Evolutionary conservation across 441 rosid genomes (phyloP).

Genomic region (Viola pubescens): DNA sequence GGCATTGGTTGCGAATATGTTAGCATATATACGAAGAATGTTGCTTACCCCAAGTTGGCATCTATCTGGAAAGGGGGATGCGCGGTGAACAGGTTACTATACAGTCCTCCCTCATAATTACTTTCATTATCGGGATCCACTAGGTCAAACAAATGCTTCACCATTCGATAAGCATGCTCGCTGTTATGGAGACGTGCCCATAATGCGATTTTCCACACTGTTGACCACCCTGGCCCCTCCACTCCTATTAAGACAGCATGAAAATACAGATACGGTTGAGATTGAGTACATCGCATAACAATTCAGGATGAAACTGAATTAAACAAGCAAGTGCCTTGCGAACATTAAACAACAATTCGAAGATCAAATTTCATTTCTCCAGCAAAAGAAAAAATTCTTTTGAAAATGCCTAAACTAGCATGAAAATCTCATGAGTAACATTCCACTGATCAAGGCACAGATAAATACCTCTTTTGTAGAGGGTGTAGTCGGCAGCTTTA

Average conservation of each 20-base stretch:
- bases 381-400: not conserved
- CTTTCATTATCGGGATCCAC: constrained; percentile 69
- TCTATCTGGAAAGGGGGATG: constrained; percentile 97
- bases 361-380: no score
- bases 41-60: constrained; percentile 81
- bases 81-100: constrained; percentile 80
- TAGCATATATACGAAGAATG: not conserved
- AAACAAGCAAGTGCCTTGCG: no score
- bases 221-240: constrained; percentile 95
- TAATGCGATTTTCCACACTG: constrained; percentile 71
- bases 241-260: constrained; percentile 46
- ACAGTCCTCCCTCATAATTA: constrained; percentile 69
- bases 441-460: not conserved
- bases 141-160: constrained; percentile 61
- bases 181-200: constrained; percentile 83
- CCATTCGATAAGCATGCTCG: constrained; percentile 68
- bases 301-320: no score
- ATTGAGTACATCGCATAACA: no score
- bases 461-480: constrained; percentile 67
- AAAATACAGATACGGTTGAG: no score
- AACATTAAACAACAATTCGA: no score
- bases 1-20: not conserved
- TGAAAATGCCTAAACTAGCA: not conserved
- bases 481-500: constrained; percentile 70
- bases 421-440: not conserved